phyloP scores from a whole-genome alignment of 2,329 filamentous ascomycete species.

The Fusarium compactum region DNA sequence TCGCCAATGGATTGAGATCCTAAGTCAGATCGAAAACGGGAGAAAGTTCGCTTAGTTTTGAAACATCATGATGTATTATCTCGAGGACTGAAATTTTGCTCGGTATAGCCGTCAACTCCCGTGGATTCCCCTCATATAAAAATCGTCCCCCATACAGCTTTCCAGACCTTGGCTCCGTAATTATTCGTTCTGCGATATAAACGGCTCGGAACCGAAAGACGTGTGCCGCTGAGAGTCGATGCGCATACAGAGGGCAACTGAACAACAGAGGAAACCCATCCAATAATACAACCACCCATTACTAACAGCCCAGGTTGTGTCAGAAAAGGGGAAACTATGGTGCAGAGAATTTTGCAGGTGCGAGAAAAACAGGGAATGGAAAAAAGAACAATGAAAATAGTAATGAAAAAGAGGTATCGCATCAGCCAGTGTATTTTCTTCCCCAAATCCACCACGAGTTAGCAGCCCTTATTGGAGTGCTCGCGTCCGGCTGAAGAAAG shows the following conservation, averaged over 20 bases:
- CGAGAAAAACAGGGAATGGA: constrained; percentile 42
- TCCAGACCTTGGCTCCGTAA: constrained; percentile 38
- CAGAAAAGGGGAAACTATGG: constrained; percentile 50
- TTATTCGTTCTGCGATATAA: constrained; percentile 36
- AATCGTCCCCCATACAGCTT: constrained; percentile 38
- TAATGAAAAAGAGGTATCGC: constrained; percentile 53
- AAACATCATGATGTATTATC: constrained; percentile 56
- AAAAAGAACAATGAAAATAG: constrained; percentile 40
- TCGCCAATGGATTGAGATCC: background rate
- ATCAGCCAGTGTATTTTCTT: constrained; percentile 47
- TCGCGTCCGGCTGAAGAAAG: constrained; percentile 41
- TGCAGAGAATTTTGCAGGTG: constrained; percentile 52
- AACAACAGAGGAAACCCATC: constrained; percentile 49
- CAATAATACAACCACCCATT: constrained; percentile 55
- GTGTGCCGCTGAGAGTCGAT: constrained; percentile 35
- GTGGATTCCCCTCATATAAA: constrained; percentile 41
- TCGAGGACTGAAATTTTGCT: constrained; percentile 51
- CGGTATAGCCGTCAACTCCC: constrained; percentile 52
- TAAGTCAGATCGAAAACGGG: background rate
- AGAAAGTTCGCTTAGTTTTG: constrained; percentile 36
- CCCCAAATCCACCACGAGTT: constrained; percentile 43
- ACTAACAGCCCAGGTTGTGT: constrained; percentile 49
- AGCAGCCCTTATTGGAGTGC: constrained; percentile 42
- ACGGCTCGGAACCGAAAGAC: constrained; percentile 34
- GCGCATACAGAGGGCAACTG: constrained; percentile 46